Evolutionary conservation across 768 basidiomycete genomes (phyloP).

Genomic region (Xerocomus brunneocitrinus): DNA sequence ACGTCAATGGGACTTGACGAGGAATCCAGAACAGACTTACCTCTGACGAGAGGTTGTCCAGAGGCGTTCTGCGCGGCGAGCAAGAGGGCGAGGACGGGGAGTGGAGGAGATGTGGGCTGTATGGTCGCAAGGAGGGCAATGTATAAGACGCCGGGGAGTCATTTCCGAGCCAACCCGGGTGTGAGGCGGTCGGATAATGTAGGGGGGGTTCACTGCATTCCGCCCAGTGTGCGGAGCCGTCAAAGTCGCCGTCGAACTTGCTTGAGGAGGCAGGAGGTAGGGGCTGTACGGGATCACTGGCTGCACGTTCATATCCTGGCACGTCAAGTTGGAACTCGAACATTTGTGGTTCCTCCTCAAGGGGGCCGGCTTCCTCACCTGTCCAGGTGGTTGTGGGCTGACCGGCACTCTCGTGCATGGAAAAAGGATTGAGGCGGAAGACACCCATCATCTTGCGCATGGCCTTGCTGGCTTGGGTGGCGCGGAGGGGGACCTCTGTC

Average conservation of each 20-base stretch:
- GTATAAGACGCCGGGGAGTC: conserved; percentile 26
- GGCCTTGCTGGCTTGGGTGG: conserved; percentile 62
- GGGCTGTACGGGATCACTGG: conserved; percentile 15
- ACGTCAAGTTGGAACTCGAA: conserved; percentile 63
- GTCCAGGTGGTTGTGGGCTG: conserved; percentile 42
- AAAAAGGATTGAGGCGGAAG: conserved; percentile 73
- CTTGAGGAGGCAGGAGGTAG: conserved; percentile 5
- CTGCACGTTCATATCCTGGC: conserved; percentile 23
- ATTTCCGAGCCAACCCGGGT: conserved; percentile 28
- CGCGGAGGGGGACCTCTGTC: conserved; percentile 68
- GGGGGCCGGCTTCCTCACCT: conserved; percentile 51
- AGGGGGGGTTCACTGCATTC: conserved; percentile 18
- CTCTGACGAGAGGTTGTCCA: conserved; percentile 25
- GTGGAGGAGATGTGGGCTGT: conserved; percentile 26
- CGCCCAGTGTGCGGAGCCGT: conserved; percentile 21
- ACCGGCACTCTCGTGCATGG: conserved; percentile 51
- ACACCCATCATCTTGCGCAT: conserved; percentile 78
- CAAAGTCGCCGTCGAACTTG: conserved; percentile 14
- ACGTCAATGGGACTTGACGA: conserved; percentile 3
- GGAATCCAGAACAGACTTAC: conserved; percentile 11
- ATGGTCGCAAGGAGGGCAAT: conserved; percentile 28
- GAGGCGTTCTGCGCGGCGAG: conserved; percentile 23
- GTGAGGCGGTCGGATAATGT: conserved; percentile 20
- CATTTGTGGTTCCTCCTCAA: conserved; percentile 55
- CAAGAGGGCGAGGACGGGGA: conserved; percentile 26